A percentile compares a stretch with the other conserved stretches of the same genome.
Evolutionary conservation across 306 rosid species (phyloP).

Genomic region (barrel medic (Medicago truncatula)): MtrunA17r5.0-ANR NC_053043.1:43073001-43073500

Average conservation of each 20-base stretch:
- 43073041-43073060: constrained; percentile 22
- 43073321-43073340: neutral
- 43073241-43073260: constrained; percentile 94
- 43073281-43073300: neutral
- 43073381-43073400: neutral
- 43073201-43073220: constrained; percentile 95
- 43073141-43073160: constrained; percentile 14
- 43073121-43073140: neutral
- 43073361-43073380: constrained; percentile 5
- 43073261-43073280: constrained; percentile 14
- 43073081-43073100: constrained; percentile 12
- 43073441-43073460: constrained; percentile 14
- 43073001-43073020: constrained; percentile 14
- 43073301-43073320: constrained; percentile 15
- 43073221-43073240: constrained; percentile 96
- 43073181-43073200: constrained; percentile 83
- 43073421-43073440: constrained; percentile 11
- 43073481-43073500: constrained; percentile 92
- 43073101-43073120: constrained; percentile 6
- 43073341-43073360: constrained; percentile 13
- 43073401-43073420: constrained; percentile 20
- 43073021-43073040: neutral
- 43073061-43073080: constrained; percentile 25
- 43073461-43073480: constrained; percentile 31
- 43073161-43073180: constrained; percentile 36